Conservation (phyloP, 1,284 basidiomycete species). For the Coniferiporia weirii region DNA sequence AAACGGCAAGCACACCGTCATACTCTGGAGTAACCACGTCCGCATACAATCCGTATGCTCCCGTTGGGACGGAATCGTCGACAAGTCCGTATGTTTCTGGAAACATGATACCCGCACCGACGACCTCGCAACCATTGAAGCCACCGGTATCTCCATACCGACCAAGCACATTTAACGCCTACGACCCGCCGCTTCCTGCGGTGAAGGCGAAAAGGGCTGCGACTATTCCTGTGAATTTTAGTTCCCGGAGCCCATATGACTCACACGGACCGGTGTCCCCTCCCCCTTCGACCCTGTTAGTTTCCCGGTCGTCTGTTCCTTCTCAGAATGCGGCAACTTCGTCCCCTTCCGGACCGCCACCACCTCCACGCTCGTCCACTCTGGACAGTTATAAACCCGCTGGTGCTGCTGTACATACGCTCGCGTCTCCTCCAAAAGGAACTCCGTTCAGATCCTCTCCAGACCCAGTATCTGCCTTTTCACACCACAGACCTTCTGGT, state of each 20-base stretch:
- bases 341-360: conserved; percentile 13
- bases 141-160: conserved; percentile 35
- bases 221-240: neutral
- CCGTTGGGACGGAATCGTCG: neutral
- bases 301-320: conserved; percentile 14
- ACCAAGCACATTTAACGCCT: conserved; percentile 67
- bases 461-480: neutral
- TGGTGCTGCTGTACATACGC: conserved; percentile 3
- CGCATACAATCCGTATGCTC: neutral
- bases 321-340: conserved; percentile 21
- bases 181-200: conserved; percentile 26
- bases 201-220: neutral
- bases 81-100: neutral
- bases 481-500: neutral
- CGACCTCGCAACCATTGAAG: conserved; percentile 18
- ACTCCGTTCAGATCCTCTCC: conserved; percentile 11
- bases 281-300: conserved; percentile 7
- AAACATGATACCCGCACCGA: conserved; percentile 8
- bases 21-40: neutral
- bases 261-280: conserved; percentile 1
- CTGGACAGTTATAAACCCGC: neutral
- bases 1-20: neutral
- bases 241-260: conserved; percentile 9
- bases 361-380: conserved; percentile 13
- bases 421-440: conserved; percentile 20